Percentiles rank a stretch among this genome's conserved stretches.
These are phyloP conservation scores for Leucosporidium creatinivorum DNA, from an alignment of 768 basidiomycete genomes.

Conservation along the genomic window DNA sequence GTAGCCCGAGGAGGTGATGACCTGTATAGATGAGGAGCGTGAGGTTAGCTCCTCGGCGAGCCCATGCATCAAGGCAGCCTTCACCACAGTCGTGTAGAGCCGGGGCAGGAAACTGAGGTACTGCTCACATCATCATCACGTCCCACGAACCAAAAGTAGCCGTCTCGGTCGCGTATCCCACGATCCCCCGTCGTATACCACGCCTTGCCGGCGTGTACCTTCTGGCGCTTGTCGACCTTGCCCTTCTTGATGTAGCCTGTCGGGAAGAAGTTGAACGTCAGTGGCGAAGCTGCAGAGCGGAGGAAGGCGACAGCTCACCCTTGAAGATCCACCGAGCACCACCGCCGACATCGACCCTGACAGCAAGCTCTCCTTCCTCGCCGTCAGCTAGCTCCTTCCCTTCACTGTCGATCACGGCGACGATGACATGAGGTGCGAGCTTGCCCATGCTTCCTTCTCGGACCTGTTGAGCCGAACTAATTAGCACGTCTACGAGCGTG, in stretches of 20 bases:
- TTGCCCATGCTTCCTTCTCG: slow-evolving; percentile 23
- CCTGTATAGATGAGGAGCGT: too few relatives aligned
- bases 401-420: slow-evolving; percentile 21
- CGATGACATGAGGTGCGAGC: slow-evolving; percentile 6
- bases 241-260: slow-evolving; percentile 30
- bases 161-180: slow-evolving; percentile 16
- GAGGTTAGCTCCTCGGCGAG: too few relatives aligned
- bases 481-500: too few relatives aligned
- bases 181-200: slow-evolving; percentile 31
- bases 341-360: slow-evolving; percentile 18
- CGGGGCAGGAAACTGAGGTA: too few relatives aligned
- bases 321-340: slow-evolving; percentile 26
- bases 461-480: neutral
- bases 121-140: slow-evolving; percentile 27
- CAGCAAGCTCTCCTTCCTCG: slow-evolving; percentile 22
- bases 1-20: slow-evolving; percentile 25
- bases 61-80: too few relatives aligned
- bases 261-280: too few relatives aligned
- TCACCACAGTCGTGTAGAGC: too few relatives aligned
- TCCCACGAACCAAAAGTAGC: slow-evolving; percentile 29
- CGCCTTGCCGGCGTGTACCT: slow-evolving; percentile 18
- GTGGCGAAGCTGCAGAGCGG: neutral
- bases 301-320: slow-evolving; percentile 1
- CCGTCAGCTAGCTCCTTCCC: slow-evolving; percentile 12
- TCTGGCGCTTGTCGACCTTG: slow-evolving; percentile 22